These are phyloP conservation scores for Amborella trichopoda DNA, from an alignment of 164 flowering plant species.

Conservation along the genomic window DNA sequence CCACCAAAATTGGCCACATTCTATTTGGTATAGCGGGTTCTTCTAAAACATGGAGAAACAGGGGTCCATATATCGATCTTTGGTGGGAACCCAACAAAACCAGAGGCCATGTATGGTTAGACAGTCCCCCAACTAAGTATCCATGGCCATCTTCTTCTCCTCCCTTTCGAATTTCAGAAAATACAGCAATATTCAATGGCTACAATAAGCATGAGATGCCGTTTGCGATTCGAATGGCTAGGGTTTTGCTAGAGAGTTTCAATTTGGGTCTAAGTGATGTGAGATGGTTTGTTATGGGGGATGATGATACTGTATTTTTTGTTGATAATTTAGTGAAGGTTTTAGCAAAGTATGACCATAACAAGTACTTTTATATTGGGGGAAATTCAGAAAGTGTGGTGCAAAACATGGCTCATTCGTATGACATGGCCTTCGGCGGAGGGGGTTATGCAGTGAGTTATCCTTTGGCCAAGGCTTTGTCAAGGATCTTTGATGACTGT, in stretches of 20 bases:
- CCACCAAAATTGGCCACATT: constrained; percentile 20
- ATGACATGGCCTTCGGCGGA: constrained; percentile 88
- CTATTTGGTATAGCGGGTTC: constrained; percentile 68
- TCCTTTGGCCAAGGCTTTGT: constrained; percentile 50
- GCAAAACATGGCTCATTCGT: constrained; percentile 48
- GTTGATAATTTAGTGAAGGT: constrained; percentile 46
- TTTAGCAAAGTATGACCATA: constrained; percentile 58
- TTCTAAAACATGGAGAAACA: constrained; percentile 26
- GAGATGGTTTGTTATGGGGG: constrained; percentile 83
- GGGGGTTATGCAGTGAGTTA: constrained; percentile 80
- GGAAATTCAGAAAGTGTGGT: constrained; percentile 53
- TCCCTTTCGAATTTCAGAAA: constrained; percentile 31
- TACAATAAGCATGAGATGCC: constrained; percentile 43
- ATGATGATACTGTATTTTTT: constrained; percentile 79
- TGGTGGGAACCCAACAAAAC: constrained; percentile 45
- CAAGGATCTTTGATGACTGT: constrained; percentile 63
- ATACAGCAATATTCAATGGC: constrained; percentile 54
- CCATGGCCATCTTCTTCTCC: constrained; percentile 14
- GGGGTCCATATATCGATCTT: constrained; percentile 32
- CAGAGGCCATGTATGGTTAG: constrained; percentile 57
- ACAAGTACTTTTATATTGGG: constrained; percentile 61
- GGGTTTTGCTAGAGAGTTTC: constrained; percentile 45
- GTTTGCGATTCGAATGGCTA: constrained; percentile 63
- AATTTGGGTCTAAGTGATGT: constrained; percentile 22
- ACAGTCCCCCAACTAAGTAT: constrained; percentile 10